Evolutionary conservation across 768 basidiomycete genomes (phyloP), one percentile per base, ranked within the genome.

Genomic region (Xerocomellus dryophilus): DNA sequence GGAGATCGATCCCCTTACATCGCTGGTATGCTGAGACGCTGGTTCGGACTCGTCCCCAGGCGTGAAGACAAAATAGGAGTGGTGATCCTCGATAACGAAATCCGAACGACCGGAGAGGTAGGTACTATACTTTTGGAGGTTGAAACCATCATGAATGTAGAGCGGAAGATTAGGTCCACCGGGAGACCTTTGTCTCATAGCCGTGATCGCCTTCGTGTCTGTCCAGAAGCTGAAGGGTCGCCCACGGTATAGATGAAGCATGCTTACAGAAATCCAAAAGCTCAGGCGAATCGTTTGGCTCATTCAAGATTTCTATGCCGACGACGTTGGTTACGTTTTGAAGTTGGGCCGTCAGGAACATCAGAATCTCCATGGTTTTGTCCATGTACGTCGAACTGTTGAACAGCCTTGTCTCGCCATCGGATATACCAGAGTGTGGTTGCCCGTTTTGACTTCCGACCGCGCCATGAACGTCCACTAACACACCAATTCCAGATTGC

Each of bases 71-170:
- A 85, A 81, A 74, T 89, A 83, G 39, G 84, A 82, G 60, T 90
- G 89, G 63, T 88, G 83, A 54, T 92, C 88, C 55, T 85, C 75
- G 6, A 90, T 80, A 21, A 86, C 76, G 54, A 88, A 90, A 58
- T 86, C 84, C 1, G 66, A 60, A 50, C 82, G 71, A 34, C 71
- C 67, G 3, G 78, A 74, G 5, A 84, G 71, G 58, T 73, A 87
- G 20, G 69, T 58, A 39, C 75, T 56, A 29, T 64, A 64, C 27
- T 65, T 51, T 12, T 58, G 39, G 34, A 65, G 76, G 58, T 88
- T 73, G 71, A 90, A 92, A 1, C 75, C 85, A 50, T 90, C 85
- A 50, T 84, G 83, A 23, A 90, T 61, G 63, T 89, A 88, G 2
- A 89, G 59, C 3, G 89, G 85, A 43, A 90, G 76, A 25, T 53